Conservation (phyloP, 768 basidiomycete genomes). For the Lentinula boryana region DNA sequence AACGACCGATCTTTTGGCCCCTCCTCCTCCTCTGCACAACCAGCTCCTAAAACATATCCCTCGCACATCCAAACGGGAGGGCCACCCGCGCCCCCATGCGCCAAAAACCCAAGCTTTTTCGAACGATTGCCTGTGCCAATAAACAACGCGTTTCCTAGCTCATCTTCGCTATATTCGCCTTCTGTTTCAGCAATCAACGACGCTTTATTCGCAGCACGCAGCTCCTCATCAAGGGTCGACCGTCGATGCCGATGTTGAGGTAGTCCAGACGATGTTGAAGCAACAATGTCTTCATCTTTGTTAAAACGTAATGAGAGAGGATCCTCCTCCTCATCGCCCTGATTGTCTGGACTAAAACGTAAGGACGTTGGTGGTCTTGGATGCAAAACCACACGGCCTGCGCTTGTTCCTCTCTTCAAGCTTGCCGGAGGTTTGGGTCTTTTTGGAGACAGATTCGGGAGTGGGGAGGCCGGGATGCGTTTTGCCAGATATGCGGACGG, state of each 20-base stretch:
- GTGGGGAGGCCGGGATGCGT: slow-evolving; percentile 49
- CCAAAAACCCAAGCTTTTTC: slow-evolving; percentile 56
- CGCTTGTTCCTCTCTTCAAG: slow-evolving; percentile 17
- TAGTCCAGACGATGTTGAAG: not conserved
- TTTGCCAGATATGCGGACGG: not conserved
- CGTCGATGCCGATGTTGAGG: slow-evolving; percentile 20
- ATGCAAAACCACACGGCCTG: slow-evolving; percentile 15
- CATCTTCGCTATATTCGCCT: slow-evolving; percentile 25
- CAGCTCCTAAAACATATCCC: slow-evolving; percentile 58
- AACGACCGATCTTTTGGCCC: not conserved
- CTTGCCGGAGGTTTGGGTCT: slow-evolving; percentile 51
- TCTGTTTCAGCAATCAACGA: not conserved
- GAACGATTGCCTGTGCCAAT: slow-evolving; percentile 50
- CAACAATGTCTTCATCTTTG: slow-evolving; percentile 8
- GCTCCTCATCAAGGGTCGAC: slow-evolving; percentile 63
- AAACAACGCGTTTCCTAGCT: slow-evolving; percentile 45
- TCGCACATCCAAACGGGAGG: slow-evolving; percentile 64
- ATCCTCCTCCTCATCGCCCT: slow-evolving; percentile 27
- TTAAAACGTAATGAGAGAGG: slow-evolving; percentile 26
- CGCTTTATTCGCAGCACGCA: slow-evolving; percentile 35
- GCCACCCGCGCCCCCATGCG: slow-evolving; percentile 72
- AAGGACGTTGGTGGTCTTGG: slow-evolving; percentile 14
- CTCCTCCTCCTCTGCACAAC: slow-evolving; percentile 22
- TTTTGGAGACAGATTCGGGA: slow-evolving; percentile 50
- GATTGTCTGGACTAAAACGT: slow-evolving; percentile 10